A percentile compares a stretch with the other conserved stretches of the same genome.
Evolutionary conservation across 106 monocot species (phyloP).

Genomic region (Xerophyta viscosa): DNA sequence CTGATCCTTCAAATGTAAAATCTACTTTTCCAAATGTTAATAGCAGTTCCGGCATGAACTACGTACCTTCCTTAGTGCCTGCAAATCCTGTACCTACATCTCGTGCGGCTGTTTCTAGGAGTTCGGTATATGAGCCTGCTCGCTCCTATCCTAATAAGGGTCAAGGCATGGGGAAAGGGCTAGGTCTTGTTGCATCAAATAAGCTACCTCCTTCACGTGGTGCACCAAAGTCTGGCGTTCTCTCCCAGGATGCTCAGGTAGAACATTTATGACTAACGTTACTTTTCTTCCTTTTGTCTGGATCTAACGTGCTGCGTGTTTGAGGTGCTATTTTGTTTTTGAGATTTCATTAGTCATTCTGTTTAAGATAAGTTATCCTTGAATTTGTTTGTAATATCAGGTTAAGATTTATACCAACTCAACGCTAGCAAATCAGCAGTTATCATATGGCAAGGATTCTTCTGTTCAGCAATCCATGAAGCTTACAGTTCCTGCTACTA

Average conservation of each 20-base stretch:
- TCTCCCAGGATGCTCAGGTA: slow-evolving; percentile 24
- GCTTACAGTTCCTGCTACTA: slow-evolving; percentile 1
- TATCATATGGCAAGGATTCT: neutral
- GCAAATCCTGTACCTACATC: slow-evolving; percentile 14
- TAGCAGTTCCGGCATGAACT: slow-evolving; percentile 18
- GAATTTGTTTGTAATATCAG: neutral
- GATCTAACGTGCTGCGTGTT: no score
- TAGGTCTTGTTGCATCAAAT: neutral
- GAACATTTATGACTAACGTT: neutral
- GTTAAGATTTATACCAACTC: neutral
- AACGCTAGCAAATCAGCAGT: neutral
- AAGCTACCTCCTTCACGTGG: slow-evolving; percentile 12
- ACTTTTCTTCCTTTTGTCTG: neutral
- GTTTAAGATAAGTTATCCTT: neutral
- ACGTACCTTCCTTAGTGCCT: slow-evolving; percentile 16
- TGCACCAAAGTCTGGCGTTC: slow-evolving; percentile 2
- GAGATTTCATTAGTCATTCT: no score
- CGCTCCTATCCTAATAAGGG: no score
- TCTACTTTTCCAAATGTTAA: slow-evolving; percentile 4
- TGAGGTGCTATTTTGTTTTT: neutral
- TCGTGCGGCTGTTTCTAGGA: slow-evolving; percentile 3
- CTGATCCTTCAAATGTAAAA: slow-evolving; percentile 9
- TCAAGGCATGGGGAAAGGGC: no score
- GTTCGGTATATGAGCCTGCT: slow-evolving; percentile 8
- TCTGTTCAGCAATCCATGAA: slow-evolving; percentile 10